Base-by-base conservation (phyloP, 2,329 filamentous ascomycete genomes). In the Hypoxylon sp. region DNA sequence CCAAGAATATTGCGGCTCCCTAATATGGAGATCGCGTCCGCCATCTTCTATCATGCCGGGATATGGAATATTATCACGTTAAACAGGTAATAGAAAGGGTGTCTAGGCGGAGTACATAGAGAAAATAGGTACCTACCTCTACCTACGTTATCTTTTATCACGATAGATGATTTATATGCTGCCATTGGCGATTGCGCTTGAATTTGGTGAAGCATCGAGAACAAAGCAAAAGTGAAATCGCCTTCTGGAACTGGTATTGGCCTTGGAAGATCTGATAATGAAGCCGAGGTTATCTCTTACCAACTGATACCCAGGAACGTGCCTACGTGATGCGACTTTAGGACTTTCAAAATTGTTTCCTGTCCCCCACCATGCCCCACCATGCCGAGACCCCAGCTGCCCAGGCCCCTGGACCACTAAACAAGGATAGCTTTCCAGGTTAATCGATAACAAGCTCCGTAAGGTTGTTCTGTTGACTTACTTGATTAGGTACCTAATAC, bases 401-500 rank as follows among this genome's bases (percentile, higher is more conserved):
- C 51, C 33, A 40, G 55, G 56, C 26, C 40, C 60, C 64, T 46
- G 52, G 36, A 38, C 46, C 51, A 16, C 57, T 55, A 50, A 24
- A 11, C 26, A 40, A 18, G 20, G 26, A 12, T 40, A 22, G 3
- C 4, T n/a, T 45, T n/a, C n/a, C n/a, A n/a, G n/a, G n/a, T n/a
- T 33, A 33, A 16, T 53, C 36, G 20, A 28, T 50, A 46, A 16
- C 42, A 22, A 7, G 24, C 42, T 48, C 28, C 5, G 6, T n/a
- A n/a, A n/a, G 20, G 26, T 42, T 48, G 20, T 38, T 33, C 54
- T 67, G 46, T 67, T 67, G 59, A 63, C 46, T 48, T 46, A n/a
- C 9, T 53, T 33, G n/a, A n/a, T n/a, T n/a, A n/a, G n/a, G n/a
- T n/a, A n/a, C n/a, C n/a, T n/a, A n/a, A n/a, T 26, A 28, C 49